These are phyloP conservation scores for Pittosporum tobira DNA, from an alignment of 129 eudicot species.

Conservation along the genomic window DNA sequence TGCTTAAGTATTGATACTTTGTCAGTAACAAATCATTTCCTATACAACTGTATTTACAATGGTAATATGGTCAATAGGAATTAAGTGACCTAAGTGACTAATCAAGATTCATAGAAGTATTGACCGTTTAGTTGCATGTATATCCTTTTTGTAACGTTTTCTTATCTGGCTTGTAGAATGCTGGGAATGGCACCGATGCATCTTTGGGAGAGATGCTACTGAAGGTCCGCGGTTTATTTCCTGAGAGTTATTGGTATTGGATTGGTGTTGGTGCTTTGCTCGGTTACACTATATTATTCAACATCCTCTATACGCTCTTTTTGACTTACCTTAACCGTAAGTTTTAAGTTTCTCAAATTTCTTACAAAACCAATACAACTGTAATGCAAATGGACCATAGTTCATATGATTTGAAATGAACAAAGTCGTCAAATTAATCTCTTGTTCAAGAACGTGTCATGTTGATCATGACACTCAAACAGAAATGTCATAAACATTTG, in stretches of 20 bases:
- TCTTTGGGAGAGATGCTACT: constrained; percentile 60
- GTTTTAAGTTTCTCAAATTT: constrained; percentile 18
- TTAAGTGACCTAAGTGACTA: too few relatives aligned
- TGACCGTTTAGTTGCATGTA: too few relatives aligned
- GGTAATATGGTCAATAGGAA: too few relatives aligned
- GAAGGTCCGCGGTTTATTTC: constrained; percentile 65
- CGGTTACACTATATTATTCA: constrained; percentile 68
- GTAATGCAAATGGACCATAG: not conserved
- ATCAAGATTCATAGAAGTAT: too few relatives aligned
- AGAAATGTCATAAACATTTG: too few relatives aligned
- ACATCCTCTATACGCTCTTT: constrained; percentile 57
- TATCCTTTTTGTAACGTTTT: not conserved
- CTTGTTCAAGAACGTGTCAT: not conserved
- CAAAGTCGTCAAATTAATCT: not conserved
- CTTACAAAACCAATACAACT: not conserved
- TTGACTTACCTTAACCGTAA: constrained; percentile 88
- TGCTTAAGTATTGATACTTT: too few relatives aligned
- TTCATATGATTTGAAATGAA: not conserved
- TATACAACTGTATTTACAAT: too few relatives aligned
- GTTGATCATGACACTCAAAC: not conserved
- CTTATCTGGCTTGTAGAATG: constrained; percentile 30
- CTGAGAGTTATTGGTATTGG: constrained; percentile 83
- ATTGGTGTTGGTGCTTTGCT: constrained; percentile 90
- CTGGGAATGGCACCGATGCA: constrained; percentile 28
- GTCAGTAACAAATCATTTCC: too few relatives aligned